phyloP scores from a whole-genome alignment of 208 protist genomes.

The Trypanosoma caninum region DNA sequence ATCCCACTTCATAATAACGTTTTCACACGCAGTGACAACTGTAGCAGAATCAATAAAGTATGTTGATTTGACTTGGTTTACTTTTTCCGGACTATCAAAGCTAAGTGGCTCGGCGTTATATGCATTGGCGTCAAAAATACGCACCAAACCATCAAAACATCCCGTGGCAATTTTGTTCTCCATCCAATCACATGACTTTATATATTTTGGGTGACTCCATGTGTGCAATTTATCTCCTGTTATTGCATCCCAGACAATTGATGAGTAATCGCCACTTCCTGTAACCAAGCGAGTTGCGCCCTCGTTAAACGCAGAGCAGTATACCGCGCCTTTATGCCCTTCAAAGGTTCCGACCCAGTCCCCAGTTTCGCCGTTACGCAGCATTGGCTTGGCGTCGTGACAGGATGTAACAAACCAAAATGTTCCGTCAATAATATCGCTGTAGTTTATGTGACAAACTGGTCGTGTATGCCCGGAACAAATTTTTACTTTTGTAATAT shows the following conservation, averaged over 20 bases:
- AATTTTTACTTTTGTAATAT: constrained; percentile 82
- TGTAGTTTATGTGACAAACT: constrained; percentile 92
- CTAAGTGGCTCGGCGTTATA: constrained; percentile 73
- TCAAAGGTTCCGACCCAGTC: constrained; percentile 96
- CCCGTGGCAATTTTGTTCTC: constrained; percentile 85
- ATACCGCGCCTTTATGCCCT: constrained; percentile 95
- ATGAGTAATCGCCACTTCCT: constrained; percentile 92
- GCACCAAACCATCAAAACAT: constrained; percentile 89
- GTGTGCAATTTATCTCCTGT: constrained; percentile 88
- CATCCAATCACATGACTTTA: constrained; percentile 91
- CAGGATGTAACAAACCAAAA: constrained; percentile 92
- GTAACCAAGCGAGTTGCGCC: constrained; percentile 87
- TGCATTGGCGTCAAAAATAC: constrained; percentile 87
- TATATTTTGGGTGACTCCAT: constrained; percentile 93
- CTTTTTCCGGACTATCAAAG: constrained; percentile 58
- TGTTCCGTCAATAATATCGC: constrained; percentile 84
- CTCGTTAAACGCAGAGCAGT: constrained; percentile 87
- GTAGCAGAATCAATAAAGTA: constrained; percentile 85
- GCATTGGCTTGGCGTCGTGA: constrained; percentile 92
- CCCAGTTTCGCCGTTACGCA: constrained; percentile 93
- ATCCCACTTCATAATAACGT: constrained; percentile 90
- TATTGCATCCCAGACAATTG: constrained; percentile 92
- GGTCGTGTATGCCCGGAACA: constrained; percentile 89
- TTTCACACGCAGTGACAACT: constrained; percentile 83
- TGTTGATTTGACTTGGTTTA: constrained; percentile 73